These are phyloP conservation scores for Seiridium cupressi DNA, from an alignment of 2,329 filamentous ascomycete genomes.

Conservation along the genomic window DNA sequence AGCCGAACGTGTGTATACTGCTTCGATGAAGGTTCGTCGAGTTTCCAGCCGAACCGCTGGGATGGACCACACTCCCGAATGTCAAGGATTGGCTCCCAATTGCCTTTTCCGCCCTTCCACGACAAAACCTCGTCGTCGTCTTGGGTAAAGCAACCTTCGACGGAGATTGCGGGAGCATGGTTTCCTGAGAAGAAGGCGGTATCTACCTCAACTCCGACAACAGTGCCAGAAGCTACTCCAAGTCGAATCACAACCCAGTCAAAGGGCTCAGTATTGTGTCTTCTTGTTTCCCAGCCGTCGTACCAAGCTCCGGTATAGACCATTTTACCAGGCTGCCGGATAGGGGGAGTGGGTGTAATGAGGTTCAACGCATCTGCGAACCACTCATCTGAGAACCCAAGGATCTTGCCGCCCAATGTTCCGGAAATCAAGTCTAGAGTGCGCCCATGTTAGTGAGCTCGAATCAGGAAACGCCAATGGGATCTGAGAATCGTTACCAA, in stretches of 20 bases:
- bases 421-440: constrained; percentile 58
- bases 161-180: constrained; percentile 75
- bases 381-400: constrained; percentile 67
- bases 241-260: constrained; percentile 68
- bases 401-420: constrained; percentile 60
- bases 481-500: constrained; percentile 41
- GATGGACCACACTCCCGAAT: constrained; percentile 72
- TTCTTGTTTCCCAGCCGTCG: constrained; percentile 68
- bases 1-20: constrained; percentile 77
- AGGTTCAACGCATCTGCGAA: constrained; percentile 66
- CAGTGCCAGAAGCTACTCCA: constrained; percentile 67
- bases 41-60: constrained; percentile 71
- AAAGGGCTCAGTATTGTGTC: constrained; percentile 63
- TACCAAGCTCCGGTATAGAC: constrained; percentile 70
- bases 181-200: constrained; percentile 82
- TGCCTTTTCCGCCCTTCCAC: constrained; percentile 56
- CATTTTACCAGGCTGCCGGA: constrained; percentile 65
- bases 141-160: constrained; percentile 70
- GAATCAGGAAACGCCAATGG: background rate
- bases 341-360: constrained; percentile 61
- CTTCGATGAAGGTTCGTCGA: constrained; percentile 57
- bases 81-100: constrained; percentile 71
- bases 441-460: background rate
- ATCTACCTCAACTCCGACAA: constrained; percentile 75
- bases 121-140: constrained; percentile 63